Percentiles rank a stretch among this genome's conserved stretches.
Conservation (phyloP, 345 rosid genomes). For the Bruguiera sexangula region DNA sequence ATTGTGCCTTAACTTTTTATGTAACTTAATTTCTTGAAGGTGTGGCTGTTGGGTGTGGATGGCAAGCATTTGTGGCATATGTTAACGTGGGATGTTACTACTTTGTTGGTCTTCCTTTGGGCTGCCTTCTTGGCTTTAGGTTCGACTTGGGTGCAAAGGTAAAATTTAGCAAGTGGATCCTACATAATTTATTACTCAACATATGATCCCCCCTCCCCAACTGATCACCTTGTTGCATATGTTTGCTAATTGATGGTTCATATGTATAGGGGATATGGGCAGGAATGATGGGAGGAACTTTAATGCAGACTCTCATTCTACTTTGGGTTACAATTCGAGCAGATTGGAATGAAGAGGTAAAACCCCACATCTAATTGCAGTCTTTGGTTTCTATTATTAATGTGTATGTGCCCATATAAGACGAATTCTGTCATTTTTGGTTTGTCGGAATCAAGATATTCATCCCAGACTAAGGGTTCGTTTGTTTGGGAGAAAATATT, state of each 20-base stretch:
- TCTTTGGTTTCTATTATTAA: too few relatives aligned
- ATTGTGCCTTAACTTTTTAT: background rate
- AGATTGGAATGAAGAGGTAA: conserved; percentile 59
- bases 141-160: conserved; percentile 60
- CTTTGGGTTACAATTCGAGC: conserved; percentile 45
- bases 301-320: conserved; percentile 51
- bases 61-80: conserved; percentile 87
- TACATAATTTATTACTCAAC: background rate
- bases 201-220: too few relatives aligned
- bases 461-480: too few relatives aligned
- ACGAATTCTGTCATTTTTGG: too few relatives aligned
- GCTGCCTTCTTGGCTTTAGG: conserved; percentile 54
- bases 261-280: conserved; percentile 61
- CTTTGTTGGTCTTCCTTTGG: conserved; percentile 57
- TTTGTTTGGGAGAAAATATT: too few relatives aligned
- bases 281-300: conserved; percentile 62
- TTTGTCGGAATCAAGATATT: too few relatives aligned
- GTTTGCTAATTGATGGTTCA: background rate
- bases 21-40: conserved; percentile 26
- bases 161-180: background rate
- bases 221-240: too few relatives aligned
- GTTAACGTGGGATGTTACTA: conserved; percentile 76
- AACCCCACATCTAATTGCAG: too few relatives aligned
- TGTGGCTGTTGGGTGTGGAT: conserved; percentile 81
- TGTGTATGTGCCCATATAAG: too few relatives aligned